phyloP scores from a whole-genome alignment of 805 yeast genomes.

The Nakazawaea ambrosiae region DNA sequence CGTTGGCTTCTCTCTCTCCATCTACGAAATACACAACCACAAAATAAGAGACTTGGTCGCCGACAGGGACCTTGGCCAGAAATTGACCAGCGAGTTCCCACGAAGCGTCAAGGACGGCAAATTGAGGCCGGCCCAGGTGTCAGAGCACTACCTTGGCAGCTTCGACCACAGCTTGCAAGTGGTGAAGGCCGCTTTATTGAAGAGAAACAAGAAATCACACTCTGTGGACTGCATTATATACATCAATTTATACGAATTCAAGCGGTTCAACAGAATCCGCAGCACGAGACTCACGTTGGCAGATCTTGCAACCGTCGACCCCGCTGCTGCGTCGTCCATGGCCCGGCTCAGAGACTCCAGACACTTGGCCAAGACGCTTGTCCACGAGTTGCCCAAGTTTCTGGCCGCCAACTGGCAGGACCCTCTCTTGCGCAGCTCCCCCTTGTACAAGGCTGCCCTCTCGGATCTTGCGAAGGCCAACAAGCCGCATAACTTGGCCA shows the following conservation, averaged over 20 bases:
- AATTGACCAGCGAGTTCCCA: conserved; percentile 17
- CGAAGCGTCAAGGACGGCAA: conserved; percentile 37
- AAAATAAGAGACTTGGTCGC: not conserved
- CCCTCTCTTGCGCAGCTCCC: not conserved
- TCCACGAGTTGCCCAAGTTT: not conserved
- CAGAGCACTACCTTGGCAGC: conserved; percentile 31
- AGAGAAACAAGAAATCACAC: conserved; percentile 32
- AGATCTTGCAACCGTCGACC: conserved; percentile 34
- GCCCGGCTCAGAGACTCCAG: no score
- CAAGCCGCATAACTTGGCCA: not conserved
- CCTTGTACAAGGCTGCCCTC: not conserved
- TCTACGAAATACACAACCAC: not conserved
- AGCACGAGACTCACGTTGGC: conserved; percentile 38
- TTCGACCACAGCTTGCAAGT: conserved; percentile 28
- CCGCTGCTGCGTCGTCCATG: not conserved
- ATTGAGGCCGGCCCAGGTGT: conserved; percentile 34
- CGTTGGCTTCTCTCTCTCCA: not conserved
- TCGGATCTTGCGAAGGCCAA: not conserved
- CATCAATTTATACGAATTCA: conserved; percentile 25
- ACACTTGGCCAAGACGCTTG: no score
- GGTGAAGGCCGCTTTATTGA: conserved; percentile 27
- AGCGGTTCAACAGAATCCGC: conserved; percentile 12
- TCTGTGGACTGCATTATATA: conserved; percentile 33
- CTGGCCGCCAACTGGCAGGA: not conserved
- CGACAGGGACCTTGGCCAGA: not conserved